phyloP scores from a whole-genome alignment of 2,329 filamentous ascomycete genomes.

The Diplodia intermedia region DNA sequence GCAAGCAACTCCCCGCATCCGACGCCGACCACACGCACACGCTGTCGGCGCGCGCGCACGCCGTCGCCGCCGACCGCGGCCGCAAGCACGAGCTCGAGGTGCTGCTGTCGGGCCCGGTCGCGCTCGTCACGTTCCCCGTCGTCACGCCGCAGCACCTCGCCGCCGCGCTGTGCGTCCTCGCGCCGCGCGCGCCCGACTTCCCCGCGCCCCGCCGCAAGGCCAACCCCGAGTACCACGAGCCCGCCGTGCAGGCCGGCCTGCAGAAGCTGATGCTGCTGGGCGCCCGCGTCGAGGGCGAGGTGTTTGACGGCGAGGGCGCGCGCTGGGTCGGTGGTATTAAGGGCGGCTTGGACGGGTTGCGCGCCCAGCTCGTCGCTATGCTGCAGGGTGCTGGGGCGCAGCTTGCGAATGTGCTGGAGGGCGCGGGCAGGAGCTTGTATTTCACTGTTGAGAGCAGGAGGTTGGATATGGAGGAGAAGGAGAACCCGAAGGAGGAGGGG shows the following conservation, averaged over 20 bases:
- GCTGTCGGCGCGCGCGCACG: conserved; percentile 63
- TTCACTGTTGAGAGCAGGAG: conserved; percentile 84
- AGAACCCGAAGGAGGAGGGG: conserved; percentile 42
- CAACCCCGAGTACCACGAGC: conserved; percentile 82
- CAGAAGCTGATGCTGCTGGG: conserved; percentile 88
- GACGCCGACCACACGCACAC: conserved; percentile 57
- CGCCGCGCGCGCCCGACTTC: conserved; percentile 74
- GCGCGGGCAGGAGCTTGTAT: conserved; percentile 81
- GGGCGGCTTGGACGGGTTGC: conserved; percentile 79
- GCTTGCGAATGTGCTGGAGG: conserved; percentile 79
- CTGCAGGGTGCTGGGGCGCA: conserved; percentile 81
- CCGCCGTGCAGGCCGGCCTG: conserved; percentile 77
- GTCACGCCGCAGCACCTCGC: conserved; percentile 86
- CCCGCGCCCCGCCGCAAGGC: conserved; percentile 77
- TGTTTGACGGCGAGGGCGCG: conserved; percentile 77
- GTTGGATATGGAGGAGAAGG: conserved; percentile 79
- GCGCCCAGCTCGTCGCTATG: conserved; percentile 80
- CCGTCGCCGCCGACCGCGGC: conserved; percentile 58
- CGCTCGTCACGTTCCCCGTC: conserved; percentile 77
- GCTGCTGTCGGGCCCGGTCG: conserved; percentile 81
- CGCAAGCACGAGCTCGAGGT: conserved; percentile 70
- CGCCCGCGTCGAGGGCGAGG: conserved; percentile 82
- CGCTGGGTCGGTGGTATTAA: conserved; percentile 78
- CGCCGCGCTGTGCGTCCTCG: conserved; percentile 77
- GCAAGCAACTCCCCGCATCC: conserved; percentile 44